Conservation (phyloP, 2,329 filamentous ascomycete genomes). For the Diaporthe sp. region DNA sequence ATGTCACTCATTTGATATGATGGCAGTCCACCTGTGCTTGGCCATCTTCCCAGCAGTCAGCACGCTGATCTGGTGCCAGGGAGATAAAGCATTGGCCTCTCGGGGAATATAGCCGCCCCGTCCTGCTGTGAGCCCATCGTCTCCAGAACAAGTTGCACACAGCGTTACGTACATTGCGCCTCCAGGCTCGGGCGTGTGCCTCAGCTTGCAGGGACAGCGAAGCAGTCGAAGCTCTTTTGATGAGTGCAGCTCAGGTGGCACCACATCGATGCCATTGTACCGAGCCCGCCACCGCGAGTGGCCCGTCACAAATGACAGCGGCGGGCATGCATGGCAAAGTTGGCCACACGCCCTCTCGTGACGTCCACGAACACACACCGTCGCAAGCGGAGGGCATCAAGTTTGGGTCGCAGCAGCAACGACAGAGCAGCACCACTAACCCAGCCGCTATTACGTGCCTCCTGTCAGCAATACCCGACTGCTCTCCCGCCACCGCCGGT, state of each 20-base stretch:
- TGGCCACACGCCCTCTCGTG: constrained; percentile 22
- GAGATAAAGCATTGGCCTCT: background rate
- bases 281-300: constrained; percentile 23
- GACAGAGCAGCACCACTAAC: background rate
- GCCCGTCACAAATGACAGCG: constrained; percentile 36
- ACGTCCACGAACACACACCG: background rate
- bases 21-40: background rate
- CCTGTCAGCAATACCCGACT: background rate
- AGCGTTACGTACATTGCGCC: background rate
- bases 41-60: background rate
- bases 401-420: background rate
- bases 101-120: background rate
- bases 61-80: background rate
- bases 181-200: background rate
- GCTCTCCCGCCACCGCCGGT: background rate
- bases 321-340: constrained; percentile 16
- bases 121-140: constrained; percentile 2
- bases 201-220: background rate
- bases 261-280: background rate
- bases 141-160: background rate
- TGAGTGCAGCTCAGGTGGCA: constrained; percentile 6
- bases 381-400: background rate
- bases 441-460: background rate
- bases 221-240: background rate
- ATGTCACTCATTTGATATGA: background rate